Evolutionary conservation across 257 asterid species (phyloP).

Genomic region (Capsicum chinense): DNA sequence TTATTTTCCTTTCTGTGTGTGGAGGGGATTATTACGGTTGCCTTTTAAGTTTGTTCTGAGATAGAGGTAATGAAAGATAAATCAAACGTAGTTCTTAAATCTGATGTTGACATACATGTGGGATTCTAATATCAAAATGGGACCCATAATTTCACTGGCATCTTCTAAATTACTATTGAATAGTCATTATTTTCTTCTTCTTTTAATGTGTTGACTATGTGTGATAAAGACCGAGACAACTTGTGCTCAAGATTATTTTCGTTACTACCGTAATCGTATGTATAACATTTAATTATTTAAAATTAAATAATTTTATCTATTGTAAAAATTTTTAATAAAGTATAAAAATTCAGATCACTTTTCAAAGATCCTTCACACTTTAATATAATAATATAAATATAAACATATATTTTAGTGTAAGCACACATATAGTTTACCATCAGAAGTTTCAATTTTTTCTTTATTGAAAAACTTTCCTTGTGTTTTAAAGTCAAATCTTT

Average conservation of each 20-base stretch:
- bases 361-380: no score
- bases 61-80: conserved; percentile 16
- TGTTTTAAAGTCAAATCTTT: no score
- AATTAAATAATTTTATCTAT: no score
- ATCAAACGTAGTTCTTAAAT: background rate
- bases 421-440: no score
- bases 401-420: no score
- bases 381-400: no score
- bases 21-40: background rate
- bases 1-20: background rate
- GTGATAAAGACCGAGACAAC: background rate
- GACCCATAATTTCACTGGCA: conserved; percentile 6
- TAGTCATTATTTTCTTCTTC: background rate
- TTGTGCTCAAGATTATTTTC: background rate
- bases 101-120: conserved; percentile 24
- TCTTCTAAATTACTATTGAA: background rate
- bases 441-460: no score
- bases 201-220: conserved; percentile 8
- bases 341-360: no score
- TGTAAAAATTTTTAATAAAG: no score
- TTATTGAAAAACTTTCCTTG: no score
- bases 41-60: conserved; percentile 7
- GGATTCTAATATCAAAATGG: background rate
- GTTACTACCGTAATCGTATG: no score
- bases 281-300: no score